Evolutionary conservation across 768 basidiomycete species (phyloP).

Genomic region (Tubosaeta brunneosetosa): DNA sequence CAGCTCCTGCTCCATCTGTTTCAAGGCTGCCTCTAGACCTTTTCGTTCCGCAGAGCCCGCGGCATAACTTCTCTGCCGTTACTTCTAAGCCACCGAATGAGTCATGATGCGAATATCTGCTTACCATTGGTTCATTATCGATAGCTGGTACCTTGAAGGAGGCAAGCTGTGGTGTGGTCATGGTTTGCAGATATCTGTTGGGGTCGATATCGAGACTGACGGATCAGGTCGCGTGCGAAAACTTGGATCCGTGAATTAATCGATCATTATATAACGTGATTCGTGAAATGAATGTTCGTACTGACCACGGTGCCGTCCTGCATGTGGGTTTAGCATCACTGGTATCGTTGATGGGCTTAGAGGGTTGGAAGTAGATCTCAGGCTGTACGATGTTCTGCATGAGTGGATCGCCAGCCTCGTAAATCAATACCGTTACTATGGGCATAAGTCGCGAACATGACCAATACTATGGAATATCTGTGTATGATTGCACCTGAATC

Average conservation of each 20-base stretch:
- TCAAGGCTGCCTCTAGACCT: slow-evolving; percentile 65
- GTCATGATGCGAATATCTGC: slow-evolving; percentile 11
- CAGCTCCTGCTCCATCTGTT: slow-evolving; percentile 73
- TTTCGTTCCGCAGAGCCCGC: slow-evolving; percentile 74
- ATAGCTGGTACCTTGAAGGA: slow-evolving; percentile 80
- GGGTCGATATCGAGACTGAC: not conserved
- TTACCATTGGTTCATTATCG: slow-evolving; percentile 93
- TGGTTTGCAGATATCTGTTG: slow-evolving; percentile 26
- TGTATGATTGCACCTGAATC: no score
- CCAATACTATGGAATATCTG: no score
- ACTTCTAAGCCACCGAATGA: not conserved
- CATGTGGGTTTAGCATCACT: no score
- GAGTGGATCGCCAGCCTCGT: no score
- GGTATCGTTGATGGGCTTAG: no score
- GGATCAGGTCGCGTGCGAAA: not conserved
- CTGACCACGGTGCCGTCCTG: no score
- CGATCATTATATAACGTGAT: no score
- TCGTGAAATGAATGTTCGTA: no score
- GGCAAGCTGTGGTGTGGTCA: slow-evolving; percentile 75
- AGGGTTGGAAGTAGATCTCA: no score
- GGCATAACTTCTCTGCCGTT: slow-evolving; percentile 64
- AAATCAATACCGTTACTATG: no score
- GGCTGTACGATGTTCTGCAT: no score
- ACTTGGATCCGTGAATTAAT: not conserved
- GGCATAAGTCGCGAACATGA: no score